These are phyloP conservation scores for Porcisia hertigi DNA, from an alignment of 208 protist genomes.

Conservation along the genomic window DNA sequence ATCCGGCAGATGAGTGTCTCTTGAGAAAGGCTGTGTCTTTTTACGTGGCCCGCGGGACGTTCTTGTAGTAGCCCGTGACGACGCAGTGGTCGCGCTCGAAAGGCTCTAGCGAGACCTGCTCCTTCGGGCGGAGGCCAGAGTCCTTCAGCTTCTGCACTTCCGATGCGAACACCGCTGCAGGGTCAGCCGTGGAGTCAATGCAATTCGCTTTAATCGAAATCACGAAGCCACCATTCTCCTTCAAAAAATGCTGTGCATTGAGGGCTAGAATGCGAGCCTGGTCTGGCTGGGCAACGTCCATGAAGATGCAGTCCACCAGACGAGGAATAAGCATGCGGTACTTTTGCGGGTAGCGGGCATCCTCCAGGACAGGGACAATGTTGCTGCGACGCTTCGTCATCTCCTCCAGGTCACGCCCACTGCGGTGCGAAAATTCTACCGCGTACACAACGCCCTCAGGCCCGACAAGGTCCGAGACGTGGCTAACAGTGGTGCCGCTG, in stretches of 20 bases:
- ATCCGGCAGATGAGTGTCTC: neutral
- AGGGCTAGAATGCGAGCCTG: conserved; percentile 99
- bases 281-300: conserved; percentile 99
- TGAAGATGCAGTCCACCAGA: conserved; percentile 99
- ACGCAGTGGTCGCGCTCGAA: conserved; percentile 99
- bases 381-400: conserved; percentile 99
- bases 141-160: conserved; percentile 97
- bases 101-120: conserved; percentile 99
- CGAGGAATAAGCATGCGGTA: conserved; percentile 99
- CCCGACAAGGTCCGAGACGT: conserved; percentile 99
- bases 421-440: conserved; percentile 99
- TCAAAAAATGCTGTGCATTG: conserved; percentile 99
- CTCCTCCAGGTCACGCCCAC: conserved; percentile 99
- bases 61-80: conserved; percentile 90
- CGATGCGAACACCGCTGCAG: conserved; percentile 97
- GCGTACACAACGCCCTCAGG: conserved; percentile 99
- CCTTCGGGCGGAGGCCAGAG: conserved; percentile 96
- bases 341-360: conserved; percentile 99
- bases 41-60: conserved; percentile 52
- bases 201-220: conserved; percentile 99
- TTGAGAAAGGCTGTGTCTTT: neutral
- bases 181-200: conserved; percentile 99
- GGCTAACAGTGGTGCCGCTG: conserved; percentile 99
- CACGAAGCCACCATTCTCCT: conserved; percentile 98
- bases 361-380: conserved; percentile 99